phyloP scores from a whole-genome alignment of 2,329 filamentous ascomycete genomes.

The Diaporthe citrichinensis region DNA sequence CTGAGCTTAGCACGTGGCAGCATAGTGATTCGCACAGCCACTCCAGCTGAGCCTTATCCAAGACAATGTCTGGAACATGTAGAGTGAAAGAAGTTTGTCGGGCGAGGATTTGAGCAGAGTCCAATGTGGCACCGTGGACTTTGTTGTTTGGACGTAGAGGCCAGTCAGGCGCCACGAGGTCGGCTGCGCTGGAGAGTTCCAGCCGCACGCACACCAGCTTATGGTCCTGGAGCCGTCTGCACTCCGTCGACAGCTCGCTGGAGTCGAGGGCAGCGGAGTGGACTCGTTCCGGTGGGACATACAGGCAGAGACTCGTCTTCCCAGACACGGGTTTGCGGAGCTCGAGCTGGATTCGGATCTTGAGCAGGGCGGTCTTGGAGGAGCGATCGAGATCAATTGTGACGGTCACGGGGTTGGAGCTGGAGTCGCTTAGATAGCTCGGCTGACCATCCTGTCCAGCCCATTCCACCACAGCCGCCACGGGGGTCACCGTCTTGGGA shows the following conservation, averaged over 20 bases:
- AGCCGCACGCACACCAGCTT: conserved; percentile 7
- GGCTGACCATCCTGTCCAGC: conserved; percentile 10
- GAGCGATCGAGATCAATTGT: background rate
- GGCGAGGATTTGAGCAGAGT: conserved; percentile 32
- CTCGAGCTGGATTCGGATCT: conserved; percentile 21
- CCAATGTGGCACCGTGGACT: conserved; percentile 31
- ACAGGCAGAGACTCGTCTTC: conserved; percentile 27
- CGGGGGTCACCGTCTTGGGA: background rate
- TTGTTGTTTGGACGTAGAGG: conserved; percentile 36
- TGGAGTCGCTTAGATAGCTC: conserved; percentile 15
- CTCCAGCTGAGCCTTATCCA: conserved; percentile 22
- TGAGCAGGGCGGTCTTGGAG: conserved; percentile 18
- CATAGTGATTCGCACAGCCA: conserved; percentile 24
- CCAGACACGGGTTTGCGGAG: conserved; percentile 1
- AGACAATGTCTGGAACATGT: background rate
- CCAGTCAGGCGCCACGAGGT: conserved; percentile 15
- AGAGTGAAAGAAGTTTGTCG: conserved; percentile 22
- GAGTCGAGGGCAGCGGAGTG: conserved; percentile 6
- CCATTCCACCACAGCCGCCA: conserved; percentile 23
- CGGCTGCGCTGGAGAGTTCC: background rate
- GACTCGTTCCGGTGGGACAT: conserved; percentile 18
- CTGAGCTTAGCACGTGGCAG: conserved; percentile 5
- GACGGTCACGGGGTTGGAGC: background rate
- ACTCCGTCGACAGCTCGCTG: background rate
- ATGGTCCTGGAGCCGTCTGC: background rate